Evolutionary conservation across 2,329 filamentous ascomycete species (phyloP), one percentile per base, ranked within the genome.

Genomic region (Alternaria sp.): DNA sequence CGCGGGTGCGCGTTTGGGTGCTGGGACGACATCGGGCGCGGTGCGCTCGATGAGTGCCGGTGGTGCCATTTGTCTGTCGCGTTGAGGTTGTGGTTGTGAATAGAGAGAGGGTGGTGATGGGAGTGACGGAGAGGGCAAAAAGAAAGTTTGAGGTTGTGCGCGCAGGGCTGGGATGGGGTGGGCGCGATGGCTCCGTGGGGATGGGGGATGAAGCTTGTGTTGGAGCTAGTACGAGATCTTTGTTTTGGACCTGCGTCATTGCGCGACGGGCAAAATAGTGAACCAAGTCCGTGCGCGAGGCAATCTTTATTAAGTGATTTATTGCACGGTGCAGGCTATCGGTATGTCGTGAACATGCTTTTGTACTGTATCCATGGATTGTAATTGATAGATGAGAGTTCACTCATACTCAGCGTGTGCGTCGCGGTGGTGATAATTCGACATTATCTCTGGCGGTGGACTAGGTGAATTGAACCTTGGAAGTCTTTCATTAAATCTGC

Each of bases 11-110:
- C 69, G 68, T 25, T 21, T 25, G 40, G 70, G 63, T 60, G 68
- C 67, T 10, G 71, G 64, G 25, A 79, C 64, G 28, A 76, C 71
- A 15, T 65, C 59, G 19, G 76, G 72, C 63, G 70, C 66, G 25
- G 65, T 64, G 71, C 76, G 77, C 43, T 77, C 73, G 54, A 65
- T 73, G 23, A 74, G 26, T 61, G 57, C 68, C 8, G 66, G 45
- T 3, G 69, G 61, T 57, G 75, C 67, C 75, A 78, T 77, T 55
- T 76, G n/a, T n/a, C n/a, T 4, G 7, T 64, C 65, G 61, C 55
- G 57, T 60, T 21, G 12, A 30, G 26, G 46, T 45, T 40, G 52
- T 13, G 50, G 54, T 21, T 40, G 15, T 40, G 32, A 3, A n/a
- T 40, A 10, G 32, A n/a, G 9, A 6, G 32, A 17, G 15, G 32